Evolutionary conservation across 768 basidiomycete genomes (phyloP).

Genomic region (Cystobasidiopsis lactophilus): DNA sequence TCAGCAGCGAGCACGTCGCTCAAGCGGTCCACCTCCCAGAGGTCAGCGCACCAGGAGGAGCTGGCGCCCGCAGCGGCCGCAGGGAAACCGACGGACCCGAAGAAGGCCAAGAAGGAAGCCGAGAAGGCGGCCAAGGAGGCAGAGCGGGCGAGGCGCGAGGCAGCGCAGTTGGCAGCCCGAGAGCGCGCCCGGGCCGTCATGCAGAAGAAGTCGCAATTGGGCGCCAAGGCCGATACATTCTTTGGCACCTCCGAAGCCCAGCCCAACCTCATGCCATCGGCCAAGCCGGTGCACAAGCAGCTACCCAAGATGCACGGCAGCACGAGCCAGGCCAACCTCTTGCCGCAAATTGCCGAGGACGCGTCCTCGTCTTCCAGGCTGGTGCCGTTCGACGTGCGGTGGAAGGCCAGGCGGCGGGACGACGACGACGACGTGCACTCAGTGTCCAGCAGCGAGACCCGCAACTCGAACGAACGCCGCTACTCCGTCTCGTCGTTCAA

Average conservation of each 20-base stretch:
- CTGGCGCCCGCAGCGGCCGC: slow-evolving; percentile 4
- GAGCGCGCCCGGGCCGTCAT: slow-evolving; percentile 30
- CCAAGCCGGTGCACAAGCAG: slow-evolving; percentile 11
- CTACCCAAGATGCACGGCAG: slow-evolving; percentile 9
- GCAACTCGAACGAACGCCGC: slow-evolving; percentile 28
- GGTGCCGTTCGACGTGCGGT: slow-evolving; percentile 28
- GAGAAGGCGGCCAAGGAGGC: slow-evolving; percentile 20
- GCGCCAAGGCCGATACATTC: slow-evolving; percentile 17
- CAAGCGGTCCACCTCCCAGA: slow-evolving; percentile 22
- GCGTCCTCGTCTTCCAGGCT: slow-evolving; percentile 8
- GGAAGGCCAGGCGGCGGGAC: slow-evolving; percentile 59
- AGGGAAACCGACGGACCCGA: slow-evolving; percentile 21
- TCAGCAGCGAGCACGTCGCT: slow-evolving; percentile 2
- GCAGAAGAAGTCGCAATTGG: slow-evolving; percentile 26
- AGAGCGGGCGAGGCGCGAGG: slow-evolving; percentile 26
- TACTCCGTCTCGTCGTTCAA: slow-evolving; percentile 16
- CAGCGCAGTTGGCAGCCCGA: slow-evolving; percentile 23
- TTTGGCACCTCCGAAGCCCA: slow-evolving; percentile 9
- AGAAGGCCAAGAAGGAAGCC: slow-evolving; percentile 28
- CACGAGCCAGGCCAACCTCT: slow-evolving; percentile 7
- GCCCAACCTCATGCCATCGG: slow-evolving; percentile 1
- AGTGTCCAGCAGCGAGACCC: slow-evolving; percentile 69
- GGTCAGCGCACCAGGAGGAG: slow-evolving; percentile 13
- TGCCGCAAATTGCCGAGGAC: slow-evolving; percentile 20
- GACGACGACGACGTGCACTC: slow-evolving; percentile 69